Evolutionary conservation across 1,139 yeast species (phyloP).

Genomic region (Hemisphaericaspora xylanilytica): DNA sequence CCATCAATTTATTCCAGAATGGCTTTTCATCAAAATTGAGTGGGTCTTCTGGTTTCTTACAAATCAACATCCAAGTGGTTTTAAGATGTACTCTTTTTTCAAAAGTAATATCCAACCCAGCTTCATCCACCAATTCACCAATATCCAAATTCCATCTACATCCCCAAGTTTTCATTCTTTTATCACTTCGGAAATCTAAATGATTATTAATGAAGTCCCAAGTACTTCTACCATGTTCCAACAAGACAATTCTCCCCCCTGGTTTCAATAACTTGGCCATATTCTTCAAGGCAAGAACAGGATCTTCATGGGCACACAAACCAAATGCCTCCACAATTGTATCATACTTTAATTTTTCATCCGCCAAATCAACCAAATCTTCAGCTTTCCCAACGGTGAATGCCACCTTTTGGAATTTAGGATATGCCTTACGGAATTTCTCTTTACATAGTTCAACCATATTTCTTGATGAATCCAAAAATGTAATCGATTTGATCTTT

Average conservation of each 20-base stretch:
- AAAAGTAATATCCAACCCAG: slow-evolving; percentile 80
- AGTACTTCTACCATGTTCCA: slow-evolving; percentile 90
- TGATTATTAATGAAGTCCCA: slow-evolving; percentile 76
- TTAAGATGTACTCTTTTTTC: slow-evolving; percentile 85
- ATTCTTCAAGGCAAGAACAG: slow-evolving; percentile 74
- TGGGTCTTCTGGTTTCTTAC: slow-evolving; percentile 69
- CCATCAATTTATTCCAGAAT: slow-evolving; percentile 42
- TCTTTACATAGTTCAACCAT: slow-evolving; percentile 84
- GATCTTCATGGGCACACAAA: slow-evolving; percentile 92
- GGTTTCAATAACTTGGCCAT: slow-evolving; percentile 75
- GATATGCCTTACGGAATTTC: slow-evolving; percentile 67
- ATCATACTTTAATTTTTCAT: slow-evolving; percentile 62
- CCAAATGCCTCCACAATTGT: slow-evolving; percentile 95
- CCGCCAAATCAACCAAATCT: slow-evolving; percentile 62
- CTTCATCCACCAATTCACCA: slow-evolving; percentile 76
- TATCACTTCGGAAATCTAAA: slow-evolving; percentile 78
- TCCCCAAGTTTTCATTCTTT: slow-evolving; percentile 90
- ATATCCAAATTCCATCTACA: slow-evolving; percentile 97
- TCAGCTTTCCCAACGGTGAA: slow-evolving; percentile 94
- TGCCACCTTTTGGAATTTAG: slow-evolving; percentile 68
- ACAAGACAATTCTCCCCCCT: slow-evolving; percentile 81
- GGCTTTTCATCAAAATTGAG: slow-evolving; percentile 42
- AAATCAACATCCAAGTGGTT: slow-evolving; percentile 85
- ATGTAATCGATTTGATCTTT: slow-evolving; percentile 68
- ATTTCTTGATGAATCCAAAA: slow-evolving; percentile 75